phyloP scores from a whole-genome alignment of 1,284 basidiomycete genomes.

The Trametes sp. region DNA sequence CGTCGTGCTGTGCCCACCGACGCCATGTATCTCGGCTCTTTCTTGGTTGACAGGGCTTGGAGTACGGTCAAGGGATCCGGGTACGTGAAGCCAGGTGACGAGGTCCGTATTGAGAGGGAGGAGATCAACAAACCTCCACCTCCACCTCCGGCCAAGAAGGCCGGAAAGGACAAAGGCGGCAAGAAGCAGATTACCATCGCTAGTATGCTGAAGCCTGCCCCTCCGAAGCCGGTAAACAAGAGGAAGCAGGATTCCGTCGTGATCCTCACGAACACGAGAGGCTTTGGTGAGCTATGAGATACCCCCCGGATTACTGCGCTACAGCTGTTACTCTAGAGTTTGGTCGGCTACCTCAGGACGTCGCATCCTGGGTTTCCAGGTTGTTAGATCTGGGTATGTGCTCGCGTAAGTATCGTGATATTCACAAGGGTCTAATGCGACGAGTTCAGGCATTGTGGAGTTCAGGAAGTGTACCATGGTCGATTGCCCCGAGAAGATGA shows the following conservation, averaged over 20 bases:
- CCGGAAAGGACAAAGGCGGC: slow-evolving; percentile 41
- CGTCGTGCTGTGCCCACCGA: slow-evolving; percentile 18
- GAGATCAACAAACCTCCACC: slow-evolving; percentile 44
- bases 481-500: slow-evolving; percentile 71
- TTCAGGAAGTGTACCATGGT: slow-evolving; percentile 70
- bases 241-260: slow-evolving; percentile 72
- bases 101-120: slow-evolving; percentile 65
- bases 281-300: slow-evolving; percentile 62
- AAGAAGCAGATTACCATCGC: slow-evolving; percentile 72
- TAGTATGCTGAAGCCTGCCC: slow-evolving; percentile 68
- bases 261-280: slow-evolving; percentile 67
- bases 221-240: slow-evolving; percentile 53
- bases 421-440: neutral
- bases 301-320: neutral
- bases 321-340: slow-evolving; percentile 56
- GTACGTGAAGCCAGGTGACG: slow-evolving; percentile 72
- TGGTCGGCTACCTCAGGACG: slow-evolving; percentile 72
- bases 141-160: slow-evolving; percentile 30
- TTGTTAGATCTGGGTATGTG: slow-evolving; percentile 72
- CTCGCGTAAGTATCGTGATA: neutral
- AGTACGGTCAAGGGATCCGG: slow-evolving; percentile 78
- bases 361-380: slow-evolving; percentile 73
- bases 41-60: slow-evolving; percentile 81
- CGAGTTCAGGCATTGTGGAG: slow-evolving; percentile 62
- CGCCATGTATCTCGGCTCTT: slow-evolving; percentile 66